Conservation (phyloP, 306 rosid species). For the Cotoneaster glaucophyllus region DNA sequence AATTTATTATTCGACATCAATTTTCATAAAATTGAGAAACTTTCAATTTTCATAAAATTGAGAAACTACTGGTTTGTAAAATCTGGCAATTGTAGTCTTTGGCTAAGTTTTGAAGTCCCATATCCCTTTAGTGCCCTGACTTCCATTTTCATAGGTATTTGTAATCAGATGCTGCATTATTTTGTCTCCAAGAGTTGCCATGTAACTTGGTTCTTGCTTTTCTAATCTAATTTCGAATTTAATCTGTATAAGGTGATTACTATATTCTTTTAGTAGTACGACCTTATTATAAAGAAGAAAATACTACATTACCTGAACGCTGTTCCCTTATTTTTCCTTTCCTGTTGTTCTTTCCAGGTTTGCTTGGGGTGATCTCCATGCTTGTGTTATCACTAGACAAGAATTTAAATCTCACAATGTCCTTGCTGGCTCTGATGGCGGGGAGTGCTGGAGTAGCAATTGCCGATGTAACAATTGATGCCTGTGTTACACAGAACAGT, state of each 20-base stretch:
- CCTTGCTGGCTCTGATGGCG: constrained; percentile 57
- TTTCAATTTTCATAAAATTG: no score
- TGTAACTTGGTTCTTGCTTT: not conserved
- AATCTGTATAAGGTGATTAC: not conserved
- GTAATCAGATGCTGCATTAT: not conserved
- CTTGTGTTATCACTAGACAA: constrained; percentile 55
- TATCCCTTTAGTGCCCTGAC: not conserved
- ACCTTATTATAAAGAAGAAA: not conserved
- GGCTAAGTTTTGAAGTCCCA: not conserved
- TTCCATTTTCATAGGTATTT: not conserved
- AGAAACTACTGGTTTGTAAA: no score
- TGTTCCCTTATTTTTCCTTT: not conserved
- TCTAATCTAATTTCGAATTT: not conserved
- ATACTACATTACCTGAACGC: not conserved
- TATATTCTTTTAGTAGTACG: not conserved
- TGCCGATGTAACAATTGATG: constrained; percentile 97
- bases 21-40: no score
- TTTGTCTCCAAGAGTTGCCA: not conserved
- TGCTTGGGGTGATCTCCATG: constrained; percentile 58
- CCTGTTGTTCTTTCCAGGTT: constrained; percentile 29
- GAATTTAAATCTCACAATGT: constrained; percentile 61
- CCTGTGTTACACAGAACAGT: constrained; percentile 90
- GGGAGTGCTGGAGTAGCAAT: constrained; percentile 84
- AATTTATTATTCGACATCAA: no score
- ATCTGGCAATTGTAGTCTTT: not conserved